These are phyloP conservation scores for Apiotrichum gamsii DNA, from an alignment of 1,284 basidiomycete genomes.

Conservation along the genomic window DNA sequence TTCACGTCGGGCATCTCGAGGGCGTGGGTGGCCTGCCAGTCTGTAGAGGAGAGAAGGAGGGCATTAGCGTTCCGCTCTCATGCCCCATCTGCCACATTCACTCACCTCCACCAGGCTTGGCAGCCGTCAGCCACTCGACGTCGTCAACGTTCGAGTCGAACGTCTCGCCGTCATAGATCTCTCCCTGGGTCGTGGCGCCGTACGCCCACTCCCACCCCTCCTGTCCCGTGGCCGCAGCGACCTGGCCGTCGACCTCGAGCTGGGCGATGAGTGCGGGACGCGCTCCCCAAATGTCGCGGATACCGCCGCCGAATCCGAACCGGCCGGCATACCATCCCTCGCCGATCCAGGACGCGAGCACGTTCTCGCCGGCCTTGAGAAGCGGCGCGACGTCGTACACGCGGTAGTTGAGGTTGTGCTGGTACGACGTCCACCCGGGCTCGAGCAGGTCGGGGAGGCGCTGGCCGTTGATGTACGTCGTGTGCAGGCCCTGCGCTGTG, in stretches of 20 bases:
- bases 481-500: conserved; percentile 39
- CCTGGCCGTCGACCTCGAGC: conserved; percentile 25
- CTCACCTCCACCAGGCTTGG: no score
- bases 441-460: conserved; percentile 34
- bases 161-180: conserved; percentile 38
- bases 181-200: conserved; percentile 20
- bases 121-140: no score
- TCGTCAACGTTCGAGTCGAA: conserved; percentile 16
- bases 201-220: conserved; percentile 21
- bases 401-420: conserved; percentile 33
- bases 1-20: conserved; percentile 16
- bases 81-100: no score
- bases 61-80: no score
- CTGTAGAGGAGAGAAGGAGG: no score
- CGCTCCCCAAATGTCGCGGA: conserved; percentile 29
- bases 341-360: conserved; percentile 24
- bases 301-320: conserved; percentile 10
- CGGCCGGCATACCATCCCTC: conserved; percentile 38
- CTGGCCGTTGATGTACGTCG: conserved; percentile 31
- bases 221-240: conserved; percentile 13
- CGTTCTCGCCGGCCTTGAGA: conserved; percentile 25
- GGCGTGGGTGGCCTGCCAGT: conserved; percentile 1
- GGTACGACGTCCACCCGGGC: conserved; percentile 41
- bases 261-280: conserved; percentile 25
- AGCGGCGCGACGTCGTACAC: conserved; percentile 23